Base-by-base conservation (phyloP, 768 basidiomycete species). In the Porpolomopsis calyptriformis region DNA sequence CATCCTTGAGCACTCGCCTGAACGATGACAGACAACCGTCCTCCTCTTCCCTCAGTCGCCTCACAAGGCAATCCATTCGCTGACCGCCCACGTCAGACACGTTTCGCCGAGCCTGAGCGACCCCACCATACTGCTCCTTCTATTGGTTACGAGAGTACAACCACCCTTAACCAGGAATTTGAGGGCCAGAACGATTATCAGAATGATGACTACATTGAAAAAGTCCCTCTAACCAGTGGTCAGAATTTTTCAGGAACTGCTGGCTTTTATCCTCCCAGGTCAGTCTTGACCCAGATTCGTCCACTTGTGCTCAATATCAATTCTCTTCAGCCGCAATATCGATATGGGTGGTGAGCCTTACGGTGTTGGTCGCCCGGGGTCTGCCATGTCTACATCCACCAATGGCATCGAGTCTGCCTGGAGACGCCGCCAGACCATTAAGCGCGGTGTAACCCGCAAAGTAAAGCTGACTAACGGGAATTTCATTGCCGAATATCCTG, bases 401-500 rank as follows among this genome's bases (percentile, higher is more conserved):
- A 74, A 68, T 50, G 78, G 77, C 25, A 67, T 67, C 41, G 80
- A 82, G 48, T 76, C 67, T 41, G 80, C 77, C 2, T 77, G 76
- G 76, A 66, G 74, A 51, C 79, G 85, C 48, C 82, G 90, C 46
- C 90, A 94, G 64, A 90, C 86, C 25, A 86, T 92, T 65, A 88
- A 88, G 60, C 85, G 91, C 44, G 71, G 89, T 49, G 88, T 91
- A 19, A 93, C 90, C n/a, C 84, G 88, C 56, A 88, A 85, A 60
- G 85, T 98, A 69, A 86, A 88, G 61, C 80, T 97, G 52, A 94
- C 90, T 7, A 75, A 90, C 40, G 93, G 93, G 48, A 86, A 93
- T 57, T 94, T 91, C 66, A 85, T 94, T 63, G 75, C 80, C 25
- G 92, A 96, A 55, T 91, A 93, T 59, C 69, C 79, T 5, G 91